Conservation (phyloP, 331 rosid genomes). For the Stylosanthes scabra region DNA sequence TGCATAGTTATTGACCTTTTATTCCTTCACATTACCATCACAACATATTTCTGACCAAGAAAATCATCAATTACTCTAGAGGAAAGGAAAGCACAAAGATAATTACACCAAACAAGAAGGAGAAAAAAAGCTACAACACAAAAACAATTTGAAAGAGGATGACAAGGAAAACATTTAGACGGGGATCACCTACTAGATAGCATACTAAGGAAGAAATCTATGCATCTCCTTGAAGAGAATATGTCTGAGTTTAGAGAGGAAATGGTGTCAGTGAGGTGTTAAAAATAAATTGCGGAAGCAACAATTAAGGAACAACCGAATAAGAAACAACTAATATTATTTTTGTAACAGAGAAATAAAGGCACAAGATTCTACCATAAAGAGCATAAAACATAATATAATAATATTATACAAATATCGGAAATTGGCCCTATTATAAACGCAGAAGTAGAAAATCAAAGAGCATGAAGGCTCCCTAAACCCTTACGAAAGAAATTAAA, state of each 20-base stretch:
- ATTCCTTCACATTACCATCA: too few species aligned
- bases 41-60: too few species aligned
- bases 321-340: neutral
- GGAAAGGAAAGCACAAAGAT: too few species aligned
- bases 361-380: constrained; percentile 15
- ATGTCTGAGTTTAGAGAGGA: neutral
- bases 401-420: neutral
- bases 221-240: neutral
- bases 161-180: neutral
- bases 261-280: neutral
- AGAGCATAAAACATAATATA: neutral
- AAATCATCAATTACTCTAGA: too few species aligned
- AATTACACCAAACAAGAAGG: too few species aligned
- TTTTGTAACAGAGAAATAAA: constrained; percentile 31
- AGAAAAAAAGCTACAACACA: too few species aligned
- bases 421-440: too few species aligned
- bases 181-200: neutral
- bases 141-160: neutral
- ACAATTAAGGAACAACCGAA: constrained; percentile 2
- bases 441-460: neutral
- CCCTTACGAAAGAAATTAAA: constrained; percentile 8
- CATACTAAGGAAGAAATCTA: neutral
- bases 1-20: constrained; percentile 12
- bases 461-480: constrained; percentile 36
- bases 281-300: constrained; percentile 10